Conservation (phyloP, 1,284 basidiomycete species). For the Peniophora sp. region DNA sequence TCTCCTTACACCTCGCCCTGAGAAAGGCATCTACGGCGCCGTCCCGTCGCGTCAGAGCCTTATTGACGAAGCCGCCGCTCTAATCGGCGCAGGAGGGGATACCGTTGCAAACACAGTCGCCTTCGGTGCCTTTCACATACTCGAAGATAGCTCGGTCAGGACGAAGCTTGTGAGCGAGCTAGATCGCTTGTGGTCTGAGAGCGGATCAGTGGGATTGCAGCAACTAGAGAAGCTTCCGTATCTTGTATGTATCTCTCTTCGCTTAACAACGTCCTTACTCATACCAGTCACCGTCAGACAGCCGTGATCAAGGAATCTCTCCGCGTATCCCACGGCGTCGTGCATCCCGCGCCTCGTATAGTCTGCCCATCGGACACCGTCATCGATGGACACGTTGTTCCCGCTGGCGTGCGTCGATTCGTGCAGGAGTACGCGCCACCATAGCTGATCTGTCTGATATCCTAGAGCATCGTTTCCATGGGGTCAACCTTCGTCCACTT, state of each 20-base stretch:
- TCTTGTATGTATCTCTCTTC: slow-evolving; percentile 13
- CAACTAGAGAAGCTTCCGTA: slow-evolving; percentile 25
- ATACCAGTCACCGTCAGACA: too few species aligned
- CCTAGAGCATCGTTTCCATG: slow-evolving; percentile 16
- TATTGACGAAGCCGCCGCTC: slow-evolving; percentile 20
- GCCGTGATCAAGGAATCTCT: slow-evolving; percentile 29
- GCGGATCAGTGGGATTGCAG: slow-evolving; percentile 13
- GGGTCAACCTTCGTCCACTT: slow-evolving; percentile 12
- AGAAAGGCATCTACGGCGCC: slow-evolving; percentile 4
- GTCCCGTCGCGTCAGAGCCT: slow-evolving; percentile 10
- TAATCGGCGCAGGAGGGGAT: slow-evolving; percentile 25
- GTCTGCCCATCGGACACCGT: slow-evolving; percentile 11
- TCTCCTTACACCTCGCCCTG: slow-evolving; percentile 9
- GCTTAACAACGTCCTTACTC: not conserved
- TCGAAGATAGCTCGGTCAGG: slow-evolving; percentile 8
- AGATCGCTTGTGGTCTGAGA: slow-evolving; percentile 19
- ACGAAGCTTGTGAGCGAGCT: slow-evolving; percentile 17
- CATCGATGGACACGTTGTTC: slow-evolving; percentile 13
- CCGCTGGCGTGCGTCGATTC: slow-evolving; percentile 13
- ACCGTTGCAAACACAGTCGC: slow-evolving; percentile 16
- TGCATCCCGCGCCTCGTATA: slow-evolving; percentile 14
- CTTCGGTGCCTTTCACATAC: slow-evolving; percentile 15
- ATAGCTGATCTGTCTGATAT: not conserved
- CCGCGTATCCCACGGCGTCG: slow-evolving; percentile 12
- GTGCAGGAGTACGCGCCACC: not conserved